Percentiles rank a stretch among this genome's conserved stretches.
phyloP scores from a whole-genome alignment of 179 eudicot species.

The Silene coronaria region DNA sequence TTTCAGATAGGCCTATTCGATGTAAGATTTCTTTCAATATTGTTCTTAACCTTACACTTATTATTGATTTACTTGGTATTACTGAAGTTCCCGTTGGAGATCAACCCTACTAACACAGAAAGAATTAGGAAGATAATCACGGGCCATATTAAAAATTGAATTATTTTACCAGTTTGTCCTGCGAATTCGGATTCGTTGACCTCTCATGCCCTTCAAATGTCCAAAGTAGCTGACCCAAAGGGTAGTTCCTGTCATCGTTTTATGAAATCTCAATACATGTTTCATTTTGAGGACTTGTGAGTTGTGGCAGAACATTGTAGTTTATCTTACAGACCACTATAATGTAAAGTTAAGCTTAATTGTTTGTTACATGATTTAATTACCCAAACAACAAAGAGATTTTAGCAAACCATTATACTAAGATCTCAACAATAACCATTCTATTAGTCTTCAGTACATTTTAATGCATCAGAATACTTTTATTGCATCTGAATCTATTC shows the following conservation, averaged over 20 bases:
- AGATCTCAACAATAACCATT: too few relatives aligned
- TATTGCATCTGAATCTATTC: too few relatives aligned
- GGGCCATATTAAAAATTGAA: conserved; percentile 25
- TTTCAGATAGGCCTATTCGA: conserved; percentile 30
- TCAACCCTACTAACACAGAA: conserved; percentile 35
- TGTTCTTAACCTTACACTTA: conserved; percentile 30
- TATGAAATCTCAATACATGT: neutral
- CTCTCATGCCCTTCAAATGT: conserved; percentile 36
- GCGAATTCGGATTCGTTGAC: conserved; percentile 35
- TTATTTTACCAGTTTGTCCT: conserved; percentile 36
- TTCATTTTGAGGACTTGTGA: neutral
- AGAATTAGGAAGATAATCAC: conserved; percentile 33
- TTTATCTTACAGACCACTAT: too few relatives aligned
- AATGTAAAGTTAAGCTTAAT: too few relatives aligned
- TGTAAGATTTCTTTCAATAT: conserved; percentile 30
- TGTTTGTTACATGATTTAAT: too few relatives aligned
- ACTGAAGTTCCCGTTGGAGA: conserved; percentile 37
- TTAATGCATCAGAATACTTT: too few relatives aligned
- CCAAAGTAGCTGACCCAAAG: conserved; percentile 29
- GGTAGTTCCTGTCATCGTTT: conserved; percentile 22
- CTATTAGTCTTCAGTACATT: too few relatives aligned
- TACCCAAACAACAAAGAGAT: too few relatives aligned
- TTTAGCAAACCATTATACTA: too few relatives aligned
- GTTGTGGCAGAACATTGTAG: too few relatives aligned
- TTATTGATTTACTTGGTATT: conserved; percentile 38